Evolutionary conservation across 805 yeast species (phyloP).

Genomic region (Hanseniaspora nectarophila): DNA sequence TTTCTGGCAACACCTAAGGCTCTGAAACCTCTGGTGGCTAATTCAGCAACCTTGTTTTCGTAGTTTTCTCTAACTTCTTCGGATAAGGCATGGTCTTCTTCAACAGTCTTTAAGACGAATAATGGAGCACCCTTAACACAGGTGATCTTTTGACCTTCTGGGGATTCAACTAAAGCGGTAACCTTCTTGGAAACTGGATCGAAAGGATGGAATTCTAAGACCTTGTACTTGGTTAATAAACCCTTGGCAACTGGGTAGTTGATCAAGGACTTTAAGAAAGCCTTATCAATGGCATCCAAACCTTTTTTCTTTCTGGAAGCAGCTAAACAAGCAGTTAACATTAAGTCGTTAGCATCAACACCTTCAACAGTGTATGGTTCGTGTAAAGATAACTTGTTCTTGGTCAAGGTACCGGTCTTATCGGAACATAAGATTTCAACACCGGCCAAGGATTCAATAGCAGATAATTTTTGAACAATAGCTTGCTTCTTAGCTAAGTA

Average conservation of each 20-base stretch:
- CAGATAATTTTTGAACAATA: constrained; percentile 91
- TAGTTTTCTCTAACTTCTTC: constrained; percentile 88
- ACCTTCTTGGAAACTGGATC: constrained; percentile 97
- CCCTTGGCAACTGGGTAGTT: constrained; percentile 84
- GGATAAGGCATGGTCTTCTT: constrained; percentile 92
- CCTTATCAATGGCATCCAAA: constrained; percentile 93
- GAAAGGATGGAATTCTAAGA: constrained; percentile 90
- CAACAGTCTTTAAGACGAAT: constrained; percentile 91
- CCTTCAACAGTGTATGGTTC: constrained; percentile 98
- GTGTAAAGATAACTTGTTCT: constrained; percentile 88
- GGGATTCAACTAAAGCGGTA: constrained; percentile 87
- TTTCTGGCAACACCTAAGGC: constrained; percentile 97
- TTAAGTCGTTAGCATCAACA: constrained; percentile 88
- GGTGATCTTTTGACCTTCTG: constrained; percentile 86
- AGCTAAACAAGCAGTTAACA: constrained; percentile 96
- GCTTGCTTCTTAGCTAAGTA: constrained; percentile 95
- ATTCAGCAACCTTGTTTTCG: constrained; percentile 94
- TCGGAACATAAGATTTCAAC: constrained; percentile 96
- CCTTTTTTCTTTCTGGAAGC: constrained; percentile 97
- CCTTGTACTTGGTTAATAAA: constrained; percentile 87
- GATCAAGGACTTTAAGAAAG: constrained; percentile 84
- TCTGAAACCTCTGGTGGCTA: constrained; percentile 96
- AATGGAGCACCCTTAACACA: constrained; percentile 98
- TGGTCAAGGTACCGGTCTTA: constrained; percentile 95
- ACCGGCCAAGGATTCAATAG: constrained; percentile 94